Base-by-base conservation (phyloP, 371 early-diverging fungal genomes). In the Mortierella sp. region DNA sequence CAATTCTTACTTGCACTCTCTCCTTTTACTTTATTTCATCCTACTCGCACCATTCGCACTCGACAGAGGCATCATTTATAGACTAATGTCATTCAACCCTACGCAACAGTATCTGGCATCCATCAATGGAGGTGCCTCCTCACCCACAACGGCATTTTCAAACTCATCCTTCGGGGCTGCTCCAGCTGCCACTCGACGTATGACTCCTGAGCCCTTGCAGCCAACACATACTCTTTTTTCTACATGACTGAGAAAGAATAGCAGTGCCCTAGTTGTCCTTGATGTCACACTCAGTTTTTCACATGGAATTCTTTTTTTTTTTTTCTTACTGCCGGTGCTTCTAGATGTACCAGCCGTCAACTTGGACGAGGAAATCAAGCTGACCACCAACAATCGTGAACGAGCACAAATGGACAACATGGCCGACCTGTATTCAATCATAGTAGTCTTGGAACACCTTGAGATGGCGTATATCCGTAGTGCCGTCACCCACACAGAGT, bases 381-480 rank as follows among this genome's bases (percentile, higher is more conserved):
- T 96, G 26, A 93, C 89, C 73, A 89, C 88, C 37, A 92, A 88
- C 71, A 91, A 89, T 60, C 89, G 91, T 37, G 97, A 98, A 57
- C 87, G 97, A 66, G 97, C 96, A 68, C 91, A 87, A 63, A 95
- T 92, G 81, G 98, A 98, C 62, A 95, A 93, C 72, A 88, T 93
- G 89, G 97, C 97, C 2, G 97, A 97, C 64, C 82, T 98, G 16
- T 98, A 94, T 82, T 88, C 95, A 7, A 95, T 98, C 50, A 90
- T 98, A 23, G 90, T 97, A 15, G 87, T 93, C 11, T 89, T 95
- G 68, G 97, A 98, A 69, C 94, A 95, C 59, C 82, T 98, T 23
- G 98, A 98, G 75, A 90, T 92, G 66, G 97, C 98, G 0, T 98
- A 96, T 76, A 93, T 97, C 59, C 87, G 96, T 47, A 97, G 96